Evolutionary conservation across 495 filamentous ascomycete genomes (phyloP).

Genomic region (Penicillium alfredii): DNA sequence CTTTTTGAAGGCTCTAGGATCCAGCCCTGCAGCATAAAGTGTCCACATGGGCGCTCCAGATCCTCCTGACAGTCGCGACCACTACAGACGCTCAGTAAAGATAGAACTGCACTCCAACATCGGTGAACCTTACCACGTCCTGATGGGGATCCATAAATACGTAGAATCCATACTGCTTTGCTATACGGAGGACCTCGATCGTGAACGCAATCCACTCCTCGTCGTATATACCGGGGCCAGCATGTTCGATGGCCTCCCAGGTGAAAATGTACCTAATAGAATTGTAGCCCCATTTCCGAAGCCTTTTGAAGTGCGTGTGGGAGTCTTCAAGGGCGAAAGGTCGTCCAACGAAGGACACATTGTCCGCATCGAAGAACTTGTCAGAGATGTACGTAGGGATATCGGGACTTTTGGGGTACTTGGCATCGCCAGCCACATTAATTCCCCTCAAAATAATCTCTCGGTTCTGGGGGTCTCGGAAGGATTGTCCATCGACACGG

Average conservation of each 20-base stretch:
- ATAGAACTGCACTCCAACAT: slow-evolving; percentile 1
- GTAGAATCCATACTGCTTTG: slow-evolving; percentile 88
- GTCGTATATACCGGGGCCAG: slow-evolving; percentile 89
- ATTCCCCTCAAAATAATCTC: slow-evolving; percentile 65
- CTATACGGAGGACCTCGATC: slow-evolving; percentile 72
- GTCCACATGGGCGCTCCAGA: slow-evolving; percentile 98
- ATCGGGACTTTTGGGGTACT: slow-evolving; percentile 69
- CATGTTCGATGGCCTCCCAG: slow-evolving; percentile 97
- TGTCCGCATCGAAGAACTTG: slow-evolving; percentile 87
- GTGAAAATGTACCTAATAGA: slow-evolving; percentile 95
- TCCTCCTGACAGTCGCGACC: slow-evolving; percentile 90
- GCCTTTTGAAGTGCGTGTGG: slow-evolving; percentile 76
- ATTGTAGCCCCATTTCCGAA: slow-evolving; percentile 89
- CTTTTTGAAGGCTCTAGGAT: slow-evolving; percentile 73
- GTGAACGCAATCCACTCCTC: slow-evolving; percentile 91
- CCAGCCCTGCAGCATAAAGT: slow-evolving; percentile 84
- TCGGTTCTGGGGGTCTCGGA: slow-evolving; percentile 64
- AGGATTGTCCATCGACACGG: slow-evolving; percentile 73
- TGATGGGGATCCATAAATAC: slow-evolving; percentile 98
- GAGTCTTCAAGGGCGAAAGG: slow-evolving; percentile 82
- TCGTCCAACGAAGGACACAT: slow-evolving; percentile 79
- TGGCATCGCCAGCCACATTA: slow-evolving; percentile 63
- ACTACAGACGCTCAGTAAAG: slow-evolving; percentile 44
- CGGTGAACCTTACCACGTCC: slow-evolving; percentile 68
- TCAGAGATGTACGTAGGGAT: slow-evolving; percentile 72